Evolutionary conservation across 805 yeast species (phyloP), one percentile per base, ranked within the genome.

Genomic region (Henningerozyma blattae): DNA sequence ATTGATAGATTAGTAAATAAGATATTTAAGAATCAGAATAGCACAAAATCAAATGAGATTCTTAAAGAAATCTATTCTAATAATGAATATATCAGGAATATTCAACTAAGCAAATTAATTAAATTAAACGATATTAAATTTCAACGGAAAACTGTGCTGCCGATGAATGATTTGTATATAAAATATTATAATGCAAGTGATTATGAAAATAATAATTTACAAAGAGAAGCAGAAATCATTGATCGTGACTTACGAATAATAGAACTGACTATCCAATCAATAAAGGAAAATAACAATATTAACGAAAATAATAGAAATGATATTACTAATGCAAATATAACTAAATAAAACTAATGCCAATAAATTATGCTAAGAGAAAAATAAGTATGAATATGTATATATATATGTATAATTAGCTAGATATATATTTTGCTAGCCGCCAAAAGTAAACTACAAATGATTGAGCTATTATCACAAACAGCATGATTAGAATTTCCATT

Each of bases 181-280:
- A 49, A 43, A 30, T 48, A 48, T 28, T 39, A 34, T n/a, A n/a
- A n/a, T n/a, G n/a, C n/a, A n/a, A n/a, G n/a, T n/a, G n/a, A n/a
- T n/a, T n/a, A n/a, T n/a, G n/a, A n/a, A n/a, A n/a, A n/a, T n/a
- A n/a, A n/a, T n/a, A n/a, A 62, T 32, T 49, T 71, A 3, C 82
- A 75, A 45, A 61, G 63, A 28, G 64, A 72, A 43, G 75, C 84
- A 0, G 95, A 85, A 49, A 40, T 67, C 13, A 47, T 82, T 3
- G 94, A 85, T 53, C 80, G 78, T 42, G 75, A 77, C 33, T 56
- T 86, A 15, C 57, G 94, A 31, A 73, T 82, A 1, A 53, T 85
- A 29, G 95, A 85, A 48, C 56, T 62, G 28, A 67, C 85, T 0
- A 43, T 67, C 33, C 48, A 52, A 33, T 44, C 64, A 15, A 51